Evolutionary conservation across 2,329 filamentous ascomycete species (phyloP).

Genomic region (Penicillium capsulatum): DNA sequence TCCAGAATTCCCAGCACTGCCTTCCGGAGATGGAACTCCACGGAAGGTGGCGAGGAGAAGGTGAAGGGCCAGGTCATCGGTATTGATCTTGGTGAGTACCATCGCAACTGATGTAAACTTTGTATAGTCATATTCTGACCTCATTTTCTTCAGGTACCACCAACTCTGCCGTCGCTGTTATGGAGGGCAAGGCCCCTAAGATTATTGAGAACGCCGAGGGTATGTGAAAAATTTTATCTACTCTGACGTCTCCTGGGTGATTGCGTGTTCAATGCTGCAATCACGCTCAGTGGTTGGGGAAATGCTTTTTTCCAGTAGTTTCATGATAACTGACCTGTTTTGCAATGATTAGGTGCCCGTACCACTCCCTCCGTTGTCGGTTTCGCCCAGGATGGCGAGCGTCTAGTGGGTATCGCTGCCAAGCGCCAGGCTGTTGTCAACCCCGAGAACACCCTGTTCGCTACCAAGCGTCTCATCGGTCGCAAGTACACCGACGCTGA

Average conservation of each 20-base stretch:
- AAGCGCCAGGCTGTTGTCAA: slow-evolving; percentile 98
- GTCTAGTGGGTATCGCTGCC: slow-evolving; percentile 91
- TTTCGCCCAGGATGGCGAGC: slow-evolving; percentile 92
- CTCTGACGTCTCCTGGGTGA: background rate
- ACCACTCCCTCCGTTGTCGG: slow-evolving; percentile 93
- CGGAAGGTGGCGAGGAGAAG: slow-evolving; percentile 64
- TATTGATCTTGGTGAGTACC: slow-evolving; percentile 81
- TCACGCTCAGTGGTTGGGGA: too few relatives aligned
- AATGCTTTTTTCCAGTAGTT: too few relatives aligned
- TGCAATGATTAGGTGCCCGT: slow-evolving; percentile 60
- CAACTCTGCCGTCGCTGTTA: slow-evolving; percentile 94
- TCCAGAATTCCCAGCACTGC: slow-evolving; percentile 67
- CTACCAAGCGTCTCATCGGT: slow-evolving; percentile 97
- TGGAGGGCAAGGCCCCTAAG: slow-evolving; percentile 92
- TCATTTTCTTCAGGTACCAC: slow-evolving; percentile 62
- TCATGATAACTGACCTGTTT: slow-evolving; percentile 18
- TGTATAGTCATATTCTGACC: slow-evolving; percentile 14
- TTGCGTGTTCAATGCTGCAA: too few relatives aligned
- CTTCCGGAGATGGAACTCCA: slow-evolving; percentile 57
- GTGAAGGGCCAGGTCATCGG: slow-evolving; percentile 94
- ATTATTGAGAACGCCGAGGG: slow-evolving; percentile 98
- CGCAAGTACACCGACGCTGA: slow-evolving; percentile 92
- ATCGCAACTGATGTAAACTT: background rate
- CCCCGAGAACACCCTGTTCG: slow-evolving; percentile 96
- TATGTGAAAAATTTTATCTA: slow-evolving; percentile 42